A percentile compares a stretch with the other conserved stretches of the same genome.
These are phyloP conservation scores for Penicillium taxi DNA, from an alignment of 495 filamentous ascomycete genomes.

Conservation along the genomic window DNA sequence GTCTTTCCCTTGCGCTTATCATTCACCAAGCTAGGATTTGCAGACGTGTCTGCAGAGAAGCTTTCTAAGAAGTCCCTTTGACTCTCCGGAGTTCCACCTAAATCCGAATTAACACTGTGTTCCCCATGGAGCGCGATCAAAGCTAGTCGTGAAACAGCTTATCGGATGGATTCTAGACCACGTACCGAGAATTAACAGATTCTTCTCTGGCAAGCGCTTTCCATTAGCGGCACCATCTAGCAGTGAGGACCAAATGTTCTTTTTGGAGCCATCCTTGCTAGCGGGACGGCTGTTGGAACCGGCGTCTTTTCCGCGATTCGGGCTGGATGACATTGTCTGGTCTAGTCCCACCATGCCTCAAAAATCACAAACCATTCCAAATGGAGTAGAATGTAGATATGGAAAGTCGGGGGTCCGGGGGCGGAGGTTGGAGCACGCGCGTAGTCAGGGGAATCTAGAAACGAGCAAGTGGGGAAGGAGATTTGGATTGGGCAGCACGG, in stretches of 20 bases:
- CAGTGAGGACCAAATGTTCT: conserved; percentile 93
- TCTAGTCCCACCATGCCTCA: conserved; percentile 33
- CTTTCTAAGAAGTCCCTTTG: conserved; percentile 87
- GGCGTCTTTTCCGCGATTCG: conserved; percentile 28
- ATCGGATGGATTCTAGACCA: conserved; percentile 2
- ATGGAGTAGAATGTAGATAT: conserved; percentile 3
- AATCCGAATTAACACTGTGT: conserved; percentile 1
- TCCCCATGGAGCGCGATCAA: background rate
- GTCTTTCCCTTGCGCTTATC: conserved; percentile 54
- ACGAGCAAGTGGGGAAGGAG: conserved; percentile 5
- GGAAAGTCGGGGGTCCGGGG: conserved; percentile 6
- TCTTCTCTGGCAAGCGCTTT: conserved; percentile 88
- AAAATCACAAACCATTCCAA: conserved; percentile 32
- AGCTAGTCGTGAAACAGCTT: background rate
- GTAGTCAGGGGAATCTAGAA: conserved; percentile 20
- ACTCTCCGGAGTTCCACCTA: conserved; percentile 80
- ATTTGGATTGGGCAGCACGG: conserved; percentile 1
- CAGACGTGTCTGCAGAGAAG: conserved; percentile 54
- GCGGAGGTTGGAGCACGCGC: conserved; percentile 11
- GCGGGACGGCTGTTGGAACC: conserved; percentile 46
- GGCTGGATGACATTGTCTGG: conserved; percentile 38
- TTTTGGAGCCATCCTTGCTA: conserved; percentile 66
- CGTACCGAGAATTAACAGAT: conserved; percentile 74
- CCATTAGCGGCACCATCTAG: conserved; percentile 84
- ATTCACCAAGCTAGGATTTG: conserved; percentile 42